Conservation (phyloP, 2,329 filamentous ascomycete genomes). For the Septoria petroselini region DNA sequence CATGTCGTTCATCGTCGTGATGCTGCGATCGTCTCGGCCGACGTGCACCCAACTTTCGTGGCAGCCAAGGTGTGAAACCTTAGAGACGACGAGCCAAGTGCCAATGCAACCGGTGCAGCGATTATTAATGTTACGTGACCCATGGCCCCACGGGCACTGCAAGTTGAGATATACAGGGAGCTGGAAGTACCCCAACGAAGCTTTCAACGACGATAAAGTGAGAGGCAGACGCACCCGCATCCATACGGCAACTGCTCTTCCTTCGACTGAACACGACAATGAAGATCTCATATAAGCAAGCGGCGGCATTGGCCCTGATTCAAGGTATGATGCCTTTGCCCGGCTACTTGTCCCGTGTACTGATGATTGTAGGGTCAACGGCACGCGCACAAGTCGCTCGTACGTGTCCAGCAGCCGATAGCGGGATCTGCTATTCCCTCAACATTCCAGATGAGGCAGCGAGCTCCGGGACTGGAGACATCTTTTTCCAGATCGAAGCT, state of each 20-base stretch:
- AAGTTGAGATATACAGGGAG: neutral
- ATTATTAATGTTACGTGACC: neutral
- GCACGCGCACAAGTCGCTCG: slow-evolving; percentile 19
- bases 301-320: slow-evolving; percentile 3
- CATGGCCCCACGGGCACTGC: neutral
- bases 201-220: neutral
- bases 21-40: neutral
- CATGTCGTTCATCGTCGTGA: neutral
- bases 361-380: slow-evolving; percentile 7
- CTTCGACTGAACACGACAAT: neutral
- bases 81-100: neutral
- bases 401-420: slow-evolving; percentile 18
- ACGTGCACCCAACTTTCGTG: slow-evolving; percentile 5
- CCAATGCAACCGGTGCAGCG: neutral
- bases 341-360: neutral
- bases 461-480: slow-evolving; percentile 51
- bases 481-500: slow-evolving; percentile 57
- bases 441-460: slow-evolving; percentile 55
- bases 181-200: too few relatives aligned
- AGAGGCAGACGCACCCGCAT: neutral
- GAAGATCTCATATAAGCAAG: slow-evolving; percentile 5
- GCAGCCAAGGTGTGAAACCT: slow-evolving; percentile 1
- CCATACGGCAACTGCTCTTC: neutral
- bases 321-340: neutral
- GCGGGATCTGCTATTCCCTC: slow-evolving; percentile 48